These are phyloP conservation scores for Corymbia maculata DNA, from an alignment of 345 rosid species.

Conservation along the genomic window DNA sequence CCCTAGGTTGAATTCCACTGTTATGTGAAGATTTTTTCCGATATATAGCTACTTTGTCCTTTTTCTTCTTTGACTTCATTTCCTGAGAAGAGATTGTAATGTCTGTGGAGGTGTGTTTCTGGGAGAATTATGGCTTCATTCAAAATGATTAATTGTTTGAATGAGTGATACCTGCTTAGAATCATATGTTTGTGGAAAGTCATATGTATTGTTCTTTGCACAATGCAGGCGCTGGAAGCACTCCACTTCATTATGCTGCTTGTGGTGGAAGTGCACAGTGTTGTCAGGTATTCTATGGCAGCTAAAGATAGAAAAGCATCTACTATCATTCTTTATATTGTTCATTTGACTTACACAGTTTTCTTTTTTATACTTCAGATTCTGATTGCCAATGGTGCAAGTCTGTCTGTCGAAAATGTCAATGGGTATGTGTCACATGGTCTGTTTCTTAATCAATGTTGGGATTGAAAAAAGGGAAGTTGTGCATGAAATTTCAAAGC, in stretches of 20 bases:
- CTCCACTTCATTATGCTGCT: slow-evolving; percentile 92
- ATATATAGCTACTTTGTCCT: neutral
- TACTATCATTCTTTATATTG: neutral
- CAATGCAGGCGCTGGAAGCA: slow-evolving; percentile 85
- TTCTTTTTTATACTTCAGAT: slow-evolving; percentile 31
- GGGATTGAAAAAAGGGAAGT: neutral
- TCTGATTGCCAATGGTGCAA: slow-evolving; percentile 77
- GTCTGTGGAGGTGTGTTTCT: neutral
- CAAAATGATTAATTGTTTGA: neutral
- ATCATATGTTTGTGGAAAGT: neutral
- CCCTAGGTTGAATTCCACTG: neutral
- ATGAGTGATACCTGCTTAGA: neutral
- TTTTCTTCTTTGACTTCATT: neutral
- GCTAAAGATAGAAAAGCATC: neutral
- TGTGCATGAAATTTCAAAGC: neutral
- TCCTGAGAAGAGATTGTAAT: neutral
- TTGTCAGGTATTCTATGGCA: slow-evolving; percentile 56
- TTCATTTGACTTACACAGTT: neutral
- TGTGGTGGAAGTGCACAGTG: slow-evolving; percentile 94
- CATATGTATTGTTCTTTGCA: neutral
- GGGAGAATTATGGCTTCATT: neutral
- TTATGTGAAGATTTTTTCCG: neutral
- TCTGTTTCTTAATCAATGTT: neutral
- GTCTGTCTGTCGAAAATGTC: slow-evolving; percentile 54
- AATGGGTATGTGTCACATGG: slow-evolving; percentile 50